Percentiles rank a stretch among this genome's conserved stretches.
Conservation (phyloP, 2,329 filamentous ascomycete species). For the Penicillium sp. region DNA sequence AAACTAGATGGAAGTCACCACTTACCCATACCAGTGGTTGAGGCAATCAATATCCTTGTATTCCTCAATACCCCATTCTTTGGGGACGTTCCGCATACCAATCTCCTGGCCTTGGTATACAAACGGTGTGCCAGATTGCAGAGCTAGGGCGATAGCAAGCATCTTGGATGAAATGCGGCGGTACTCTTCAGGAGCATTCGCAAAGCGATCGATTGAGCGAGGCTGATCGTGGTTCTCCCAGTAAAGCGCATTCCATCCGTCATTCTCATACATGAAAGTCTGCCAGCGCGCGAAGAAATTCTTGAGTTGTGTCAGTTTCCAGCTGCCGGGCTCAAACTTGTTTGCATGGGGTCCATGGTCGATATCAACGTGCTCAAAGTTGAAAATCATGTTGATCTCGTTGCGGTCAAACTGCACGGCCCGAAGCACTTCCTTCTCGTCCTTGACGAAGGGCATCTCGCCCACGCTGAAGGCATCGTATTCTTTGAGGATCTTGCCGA, state of each 20-base stretch:
- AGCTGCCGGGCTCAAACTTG: conserved; percentile 53
- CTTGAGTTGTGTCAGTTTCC: conserved; percentile 58
- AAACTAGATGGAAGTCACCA: background rate
- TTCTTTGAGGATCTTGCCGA: conserved; percentile 58
- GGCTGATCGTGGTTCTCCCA: conserved; percentile 70
- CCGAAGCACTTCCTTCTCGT: conserved; percentile 55
- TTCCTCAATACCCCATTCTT: conserved; percentile 63
- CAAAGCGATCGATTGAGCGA: conserved; percentile 62
- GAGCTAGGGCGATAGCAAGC: conserved; percentile 60
- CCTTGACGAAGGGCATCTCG: conserved; percentile 61
- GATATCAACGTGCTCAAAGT: conserved; percentile 70
- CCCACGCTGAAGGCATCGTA: conserved; percentile 65
- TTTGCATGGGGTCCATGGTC: conserved; percentile 54
- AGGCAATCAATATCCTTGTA: conserved; percentile 70
- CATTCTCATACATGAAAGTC: conserved; percentile 60
- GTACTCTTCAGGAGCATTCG: conserved; percentile 54
- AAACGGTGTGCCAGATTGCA: conserved; percentile 66
- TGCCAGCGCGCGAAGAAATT: conserved; percentile 62
- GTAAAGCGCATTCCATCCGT: conserved; percentile 69
- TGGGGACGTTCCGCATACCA: conserved; percentile 68
- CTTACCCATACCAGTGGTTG: conserved; percentile 58
- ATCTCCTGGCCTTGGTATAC: conserved; percentile 74
- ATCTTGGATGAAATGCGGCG: conserved; percentile 61
- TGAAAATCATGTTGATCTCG: conserved; percentile 74
- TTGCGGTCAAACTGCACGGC: conserved; percentile 60